Percentiles rank a stretch among this genome's conserved stretches.
These are phyloP conservation scores for Exophiala sp. DNA, from an alignment of 2,329 filamentous ascomycete species.

Conservation along the genomic window DNA sequence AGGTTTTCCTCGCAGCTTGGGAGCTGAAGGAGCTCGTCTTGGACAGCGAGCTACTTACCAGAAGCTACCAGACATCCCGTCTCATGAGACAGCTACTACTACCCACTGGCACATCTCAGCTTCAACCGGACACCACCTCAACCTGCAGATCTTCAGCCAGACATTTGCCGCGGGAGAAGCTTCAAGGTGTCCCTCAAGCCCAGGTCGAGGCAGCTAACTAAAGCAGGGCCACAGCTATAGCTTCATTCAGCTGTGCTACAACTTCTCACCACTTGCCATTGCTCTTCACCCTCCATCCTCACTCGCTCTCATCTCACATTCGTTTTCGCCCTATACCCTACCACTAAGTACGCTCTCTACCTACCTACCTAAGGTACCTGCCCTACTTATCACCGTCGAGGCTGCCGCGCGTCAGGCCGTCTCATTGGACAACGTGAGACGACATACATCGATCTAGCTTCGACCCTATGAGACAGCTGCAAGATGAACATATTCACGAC, in stretches of 20 bases:
- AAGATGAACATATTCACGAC: slow-evolving; percentile 3
- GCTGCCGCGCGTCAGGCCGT: neutral
- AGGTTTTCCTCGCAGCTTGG: neutral
- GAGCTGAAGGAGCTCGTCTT: neutral
- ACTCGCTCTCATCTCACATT: neutral
- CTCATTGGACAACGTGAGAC: neutral
- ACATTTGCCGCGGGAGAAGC: neutral
- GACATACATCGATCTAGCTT: neutral
- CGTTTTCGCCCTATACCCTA: neutral
- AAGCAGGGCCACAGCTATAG: neutral
- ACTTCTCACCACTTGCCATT: neutral
- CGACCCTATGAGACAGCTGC: neutral
- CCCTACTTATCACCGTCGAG: neutral
- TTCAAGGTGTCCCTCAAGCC: neutral
- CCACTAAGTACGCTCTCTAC: neutral
- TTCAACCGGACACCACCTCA: too few species aligned
- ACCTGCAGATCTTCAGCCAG: neutral
- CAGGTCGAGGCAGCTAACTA: neutral
- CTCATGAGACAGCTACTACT: neutral
- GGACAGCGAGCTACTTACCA: neutral
- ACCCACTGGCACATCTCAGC: neutral
- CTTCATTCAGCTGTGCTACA: neutral
- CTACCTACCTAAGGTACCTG: too few species aligned
- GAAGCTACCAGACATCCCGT: too few species aligned
- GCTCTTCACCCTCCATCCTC: neutral